phyloP scores from a whole-genome alignment of 2,329 filamentous ascomycete genomes.

The Alternaria dauci region DNA sequence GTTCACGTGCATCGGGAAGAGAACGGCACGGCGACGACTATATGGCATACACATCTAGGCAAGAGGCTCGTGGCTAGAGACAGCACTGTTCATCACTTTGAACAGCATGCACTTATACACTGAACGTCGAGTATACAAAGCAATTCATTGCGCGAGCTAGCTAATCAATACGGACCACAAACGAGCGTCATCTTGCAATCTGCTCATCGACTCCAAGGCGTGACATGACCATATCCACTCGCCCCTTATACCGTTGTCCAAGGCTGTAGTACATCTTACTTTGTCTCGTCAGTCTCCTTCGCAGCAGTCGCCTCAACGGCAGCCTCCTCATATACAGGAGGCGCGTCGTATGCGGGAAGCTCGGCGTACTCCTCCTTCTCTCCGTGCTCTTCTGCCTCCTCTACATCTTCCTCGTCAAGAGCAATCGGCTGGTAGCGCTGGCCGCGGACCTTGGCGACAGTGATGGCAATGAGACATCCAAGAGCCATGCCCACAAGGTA shows the following conservation, averaged over 20 bases:
- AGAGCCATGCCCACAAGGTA: constrained; percentile 73
- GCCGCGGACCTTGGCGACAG: constrained; percentile 66
- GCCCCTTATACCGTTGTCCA: not conserved
- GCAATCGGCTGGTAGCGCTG: constrained; percentile 48
- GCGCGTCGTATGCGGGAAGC: constrained; percentile 49
- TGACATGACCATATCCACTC: constrained; percentile 7
- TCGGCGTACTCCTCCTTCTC: constrained; percentile 49
- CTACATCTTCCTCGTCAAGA: constrained; percentile 43
- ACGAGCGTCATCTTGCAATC: constrained; percentile 4
- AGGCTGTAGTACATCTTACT: constrained; percentile 17
- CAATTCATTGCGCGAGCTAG: constrained; percentile 17
- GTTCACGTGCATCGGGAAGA: not conserved
- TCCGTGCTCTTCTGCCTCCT: constrained; percentile 31
- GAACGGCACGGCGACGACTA: not conserved
- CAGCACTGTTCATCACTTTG: not conserved
- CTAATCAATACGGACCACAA: constrained; percentile 5
- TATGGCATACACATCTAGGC: not conserved
- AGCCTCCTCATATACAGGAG: constrained; percentile 50
- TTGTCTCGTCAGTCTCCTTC: constrained; percentile 27
- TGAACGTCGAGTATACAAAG: constrained; percentile 8
- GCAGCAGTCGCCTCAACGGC: constrained; percentile 37
- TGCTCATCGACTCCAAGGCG: constrained; percentile 1
- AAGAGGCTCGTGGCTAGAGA: not conserved
- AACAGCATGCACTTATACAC: fast-evolving
- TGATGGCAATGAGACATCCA: constrained; percentile 67